Evolutionary conservation across 208 protist species (phyloP).

Genomic region (Acanthamoeba healyi): DNA sequence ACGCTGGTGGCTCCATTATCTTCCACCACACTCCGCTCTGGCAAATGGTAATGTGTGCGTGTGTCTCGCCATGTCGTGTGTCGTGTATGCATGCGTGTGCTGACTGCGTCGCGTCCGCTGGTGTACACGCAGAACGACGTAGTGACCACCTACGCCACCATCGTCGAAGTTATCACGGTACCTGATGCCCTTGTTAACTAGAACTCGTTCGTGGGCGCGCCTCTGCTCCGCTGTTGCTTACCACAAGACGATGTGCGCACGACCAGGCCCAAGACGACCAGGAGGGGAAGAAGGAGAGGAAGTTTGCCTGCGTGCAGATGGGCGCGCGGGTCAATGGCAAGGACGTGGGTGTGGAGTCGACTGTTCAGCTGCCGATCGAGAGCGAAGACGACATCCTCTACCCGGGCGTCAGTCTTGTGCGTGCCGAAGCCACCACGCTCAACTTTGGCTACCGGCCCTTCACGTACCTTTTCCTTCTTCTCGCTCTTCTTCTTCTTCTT

Average conservation of each 20-base stretch:
- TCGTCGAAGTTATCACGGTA: slow-evolving; percentile 14
- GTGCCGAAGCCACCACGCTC: background rate
- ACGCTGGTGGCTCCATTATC: slow-evolving; percentile 26
- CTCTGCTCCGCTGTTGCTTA: too few relatives aligned
- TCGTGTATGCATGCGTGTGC: background rate
- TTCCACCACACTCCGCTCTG: slow-evolving; percentile 46
- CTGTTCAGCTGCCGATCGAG: slow-evolving; percentile 11
- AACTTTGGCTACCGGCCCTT: slow-evolving; percentile 43
- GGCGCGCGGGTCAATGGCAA: slow-evolving; percentile 38
- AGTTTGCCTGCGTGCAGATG: background rate
- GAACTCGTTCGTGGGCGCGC: too few relatives aligned
- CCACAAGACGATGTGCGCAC: too few relatives aligned
- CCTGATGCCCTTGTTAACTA: too few relatives aligned
- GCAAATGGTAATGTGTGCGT: background rate
- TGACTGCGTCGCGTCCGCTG: too few relatives aligned
- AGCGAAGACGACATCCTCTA: slow-evolving; percentile 40
- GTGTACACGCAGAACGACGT: slow-evolving; percentile 5
- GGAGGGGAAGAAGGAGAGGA: slow-evolving; percentile 13
- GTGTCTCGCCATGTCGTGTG: background rate
- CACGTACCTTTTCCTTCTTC: background rate
- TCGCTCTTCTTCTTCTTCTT: background rate
- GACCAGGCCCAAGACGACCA: slow-evolving; percentile 3
- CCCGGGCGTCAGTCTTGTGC: slow-evolving; percentile 28
- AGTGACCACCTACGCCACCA: background rate
- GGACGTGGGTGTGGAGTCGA: background rate